phyloP scores from a whole-genome alignment of 225 moss, liverwort and hornwort species.

The Bryum argenteum region DNA sequence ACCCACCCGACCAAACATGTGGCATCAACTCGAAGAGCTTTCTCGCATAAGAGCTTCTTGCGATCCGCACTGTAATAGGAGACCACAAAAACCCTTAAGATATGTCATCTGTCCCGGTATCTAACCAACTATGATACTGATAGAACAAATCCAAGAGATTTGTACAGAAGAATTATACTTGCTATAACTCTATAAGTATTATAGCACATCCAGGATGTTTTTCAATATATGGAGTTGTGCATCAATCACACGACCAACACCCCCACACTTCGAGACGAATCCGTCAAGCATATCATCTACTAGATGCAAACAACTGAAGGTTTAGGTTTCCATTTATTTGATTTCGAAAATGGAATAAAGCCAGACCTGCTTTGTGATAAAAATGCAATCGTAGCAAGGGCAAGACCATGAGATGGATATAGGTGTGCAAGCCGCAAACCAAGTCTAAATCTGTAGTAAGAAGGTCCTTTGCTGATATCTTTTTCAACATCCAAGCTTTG shows the following conservation, averaged over 20 bases:
- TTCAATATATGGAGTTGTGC: conserved; percentile 5
- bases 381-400: conserved; percentile 75
- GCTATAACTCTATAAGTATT: conserved; percentile 26
- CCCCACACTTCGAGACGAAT: conserved; percentile 8
- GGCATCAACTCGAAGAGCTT: conserved; percentile 74
- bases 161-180: conserved; percentile 9
- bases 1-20: conserved; percentile 79
- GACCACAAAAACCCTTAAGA: conserved; percentile 28
- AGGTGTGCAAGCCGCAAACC: conserved; percentile 74
- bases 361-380: conserved; percentile 60
- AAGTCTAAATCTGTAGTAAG: conserved; percentile 57
- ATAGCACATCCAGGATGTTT: neutral
- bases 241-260: conserved; percentile 25
- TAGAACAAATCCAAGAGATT: too few species aligned
- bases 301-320: conserved; percentile 22
- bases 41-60: conserved; percentile 75
- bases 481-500: conserved; percentile 35
- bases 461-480: conserved; percentile 40
- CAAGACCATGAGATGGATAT: conserved; percentile 81
- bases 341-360: conserved; percentile 24
- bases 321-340: conserved; percentile 20
- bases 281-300: conserved; percentile 6
- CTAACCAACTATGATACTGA: neutral
- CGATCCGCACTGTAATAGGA: conserved; percentile 65
- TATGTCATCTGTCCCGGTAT: conserved; percentile 2